Percentiles rank a stretch among this genome's conserved stretches.
Evolutionary conservation across 1,284 basidiomycete species (phyloP).

Genomic region (Moesziomyces sp.): DNA sequence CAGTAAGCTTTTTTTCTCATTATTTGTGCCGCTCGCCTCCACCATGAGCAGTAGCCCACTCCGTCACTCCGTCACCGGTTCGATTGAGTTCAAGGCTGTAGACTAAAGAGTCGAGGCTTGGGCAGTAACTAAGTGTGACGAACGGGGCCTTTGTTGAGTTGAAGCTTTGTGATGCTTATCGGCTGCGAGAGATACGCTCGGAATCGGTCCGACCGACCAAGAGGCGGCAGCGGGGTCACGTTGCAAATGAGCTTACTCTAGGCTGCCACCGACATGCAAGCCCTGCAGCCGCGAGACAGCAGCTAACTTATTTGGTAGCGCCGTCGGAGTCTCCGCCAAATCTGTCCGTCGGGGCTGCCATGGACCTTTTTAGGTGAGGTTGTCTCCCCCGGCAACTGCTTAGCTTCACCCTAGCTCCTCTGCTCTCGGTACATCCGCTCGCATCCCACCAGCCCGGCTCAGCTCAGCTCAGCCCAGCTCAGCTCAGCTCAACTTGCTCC

Average conservation of each 20-base stretch:
- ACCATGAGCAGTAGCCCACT: no score
- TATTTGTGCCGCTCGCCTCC: background rate
- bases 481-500: background rate
- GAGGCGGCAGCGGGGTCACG: background rate
- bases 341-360: background rate
- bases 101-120: background rate
- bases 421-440: background rate
- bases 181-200: background rate
- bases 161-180: no score
- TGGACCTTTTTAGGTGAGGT: background rate
- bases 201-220: background rate
- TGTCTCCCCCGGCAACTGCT: background rate
- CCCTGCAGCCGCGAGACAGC: background rate
- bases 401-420: background rate
- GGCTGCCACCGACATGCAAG: no score
- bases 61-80: no score
- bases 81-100: no score
- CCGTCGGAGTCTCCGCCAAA: background rate
- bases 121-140: background rate
- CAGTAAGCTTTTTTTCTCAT: conserved; percentile 1
- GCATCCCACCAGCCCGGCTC: background rate
- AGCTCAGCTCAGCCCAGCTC: background rate
- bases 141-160: no score
- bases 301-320: no score
- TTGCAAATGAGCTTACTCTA: background rate